phyloP scores from a whole-genome alignment of 192 early-diverging fungal genomes.

The Coemansia sp. region DNA sequence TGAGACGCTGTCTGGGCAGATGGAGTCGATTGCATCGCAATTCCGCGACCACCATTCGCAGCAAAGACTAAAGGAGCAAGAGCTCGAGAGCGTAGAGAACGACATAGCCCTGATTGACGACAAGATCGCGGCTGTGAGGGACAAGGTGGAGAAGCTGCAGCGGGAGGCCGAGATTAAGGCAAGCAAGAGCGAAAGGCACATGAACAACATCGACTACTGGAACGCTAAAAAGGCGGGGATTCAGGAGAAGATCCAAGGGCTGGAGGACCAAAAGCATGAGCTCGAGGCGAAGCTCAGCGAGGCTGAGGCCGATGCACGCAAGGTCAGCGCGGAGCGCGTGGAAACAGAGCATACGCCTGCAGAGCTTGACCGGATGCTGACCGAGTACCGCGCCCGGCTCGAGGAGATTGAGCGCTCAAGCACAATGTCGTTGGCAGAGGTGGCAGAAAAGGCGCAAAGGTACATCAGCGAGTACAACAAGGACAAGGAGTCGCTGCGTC shows the following conservation, averaged over 20 bases:
- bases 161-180: slow-evolving; percentile 39
- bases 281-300: slow-evolving; percentile 43
- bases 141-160: slow-evolving; percentile 27
- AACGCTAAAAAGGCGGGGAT: slow-evolving; percentile 52
- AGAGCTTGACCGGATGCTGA: slow-evolving; percentile 67
- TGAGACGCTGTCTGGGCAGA: slow-evolving; percentile 52
- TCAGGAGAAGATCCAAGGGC: slow-evolving; percentile 21
- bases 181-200: slow-evolving; percentile 28
- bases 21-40: slow-evolving; percentile 64
- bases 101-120: slow-evolving; percentile 40
- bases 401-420: slow-evolving; percentile 63
- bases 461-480: slow-evolving; percentile 58
- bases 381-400: slow-evolving; percentile 54
- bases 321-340: slow-evolving; percentile 67
- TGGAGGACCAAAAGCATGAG: slow-evolving; percentile 28
- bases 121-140: slow-evolving; percentile 29
- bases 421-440: slow-evolving; percentile 63
- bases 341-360: slow-evolving; percentile 42
- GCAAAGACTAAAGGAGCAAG: slow-evolving; percentile 47
- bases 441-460: slow-evolving; percentile 58
- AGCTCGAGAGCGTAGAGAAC: slow-evolving; percentile 28
- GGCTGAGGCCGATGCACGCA: slow-evolving; percentile 56
- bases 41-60: slow-evolving; percentile 59
- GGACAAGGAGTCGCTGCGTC: slow-evolving; percentile 59
- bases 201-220: slow-evolving; percentile 61